Evolutionary conservation across 2,329 filamentous ascomycete genomes (phyloP), one percentile per base, ranked within the genome.

Genomic region (Ciborinia camelliae): DNA sequence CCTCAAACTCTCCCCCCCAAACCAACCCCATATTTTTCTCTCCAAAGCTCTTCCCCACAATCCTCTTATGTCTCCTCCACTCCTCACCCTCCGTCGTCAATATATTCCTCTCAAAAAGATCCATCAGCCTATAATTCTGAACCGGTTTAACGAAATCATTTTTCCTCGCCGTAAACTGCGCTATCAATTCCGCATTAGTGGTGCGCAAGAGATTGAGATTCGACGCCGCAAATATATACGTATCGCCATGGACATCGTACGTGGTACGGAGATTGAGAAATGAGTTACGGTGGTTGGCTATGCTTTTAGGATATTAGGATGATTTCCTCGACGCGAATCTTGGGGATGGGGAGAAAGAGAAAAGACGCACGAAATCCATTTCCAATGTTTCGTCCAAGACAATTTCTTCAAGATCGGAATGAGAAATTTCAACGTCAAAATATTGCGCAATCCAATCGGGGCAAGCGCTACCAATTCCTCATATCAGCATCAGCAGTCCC

Each of bases 1-100:
- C 65, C 79, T 76, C 35, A 84, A 68, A 32, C 79, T 80, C 71
- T 84, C 82, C 80, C 71, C 71, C 65, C 77, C 69, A 74, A 15
- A 72, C 72, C 14, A 71, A 53, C 20, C 43, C 73, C 68, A 84
- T 84, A 73, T 83, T 85, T 73, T 78, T 82, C 69, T 76, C 75
- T 6, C 71, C 71, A 65, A 76, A 76, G 43, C 69, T 71, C 8
- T 74, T 72, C 4, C 67, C 72, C 1, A 75, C 72, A 35, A 76
- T 70, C 67, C 69, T 75, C 41, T 70, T 67, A 64, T 76, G 75
- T n/a, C 72, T 67, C 48, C 69, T 70, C 75, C 75, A 76, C 47
- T 71, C 70, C 18, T 68, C 62, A 0, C 74, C 74, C 59, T 76
- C 75, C 7, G 69, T 71, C 3, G 71, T 71, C 26, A 76, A 60